phyloP scores from a whole-genome alignment of 2,329 filamentous ascomycete genomes.

The Plenodomus biglobosus region DNA sequence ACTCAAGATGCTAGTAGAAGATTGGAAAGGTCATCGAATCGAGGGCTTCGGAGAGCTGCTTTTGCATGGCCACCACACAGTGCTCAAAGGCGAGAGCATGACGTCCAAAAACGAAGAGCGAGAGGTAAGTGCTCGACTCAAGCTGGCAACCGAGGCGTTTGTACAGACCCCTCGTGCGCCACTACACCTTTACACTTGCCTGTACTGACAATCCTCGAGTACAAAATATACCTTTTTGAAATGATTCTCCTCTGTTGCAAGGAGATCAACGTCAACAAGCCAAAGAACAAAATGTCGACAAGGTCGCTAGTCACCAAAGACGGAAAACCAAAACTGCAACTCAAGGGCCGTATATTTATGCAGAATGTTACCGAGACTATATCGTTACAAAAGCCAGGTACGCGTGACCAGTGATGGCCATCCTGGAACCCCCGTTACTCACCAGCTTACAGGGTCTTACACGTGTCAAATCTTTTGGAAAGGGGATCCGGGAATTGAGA shows the following conservation, averaged over 20 bases:
- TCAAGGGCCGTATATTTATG: constrained; percentile 99
- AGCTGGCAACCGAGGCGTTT: not conserved
- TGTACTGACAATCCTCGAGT: constrained; percentile 56
- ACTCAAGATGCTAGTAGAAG: constrained; percentile 79
- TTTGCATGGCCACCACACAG: constrained; percentile 85
- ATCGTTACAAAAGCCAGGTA: constrained; percentile 83
- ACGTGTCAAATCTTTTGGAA: constrained; percentile 99
- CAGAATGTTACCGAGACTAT: constrained; percentile 97
- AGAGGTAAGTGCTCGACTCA: constrained; percentile 62
- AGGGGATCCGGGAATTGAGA: constrained; percentile 91
- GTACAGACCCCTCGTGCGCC: not conserved
- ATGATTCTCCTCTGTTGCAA: constrained; percentile 96
- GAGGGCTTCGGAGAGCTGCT: constrained; percentile 90
- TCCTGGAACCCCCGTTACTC: not conserved
- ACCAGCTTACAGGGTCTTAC: constrained; percentile 68
- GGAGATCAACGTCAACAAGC: constrained; percentile 83
- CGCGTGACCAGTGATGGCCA: constrained; percentile 26
- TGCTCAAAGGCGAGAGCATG: constrained; percentile 77
- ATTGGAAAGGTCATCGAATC: constrained; percentile 93
- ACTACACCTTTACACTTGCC: not conserved
- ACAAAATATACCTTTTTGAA: constrained; percentile 97
- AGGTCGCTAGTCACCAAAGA: constrained; percentile 70
- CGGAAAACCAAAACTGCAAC: constrained; percentile 75
- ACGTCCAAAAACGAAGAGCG: constrained; percentile 80
- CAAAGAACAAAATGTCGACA: constrained; percentile 67